A percentile compares a stretch with the other conserved stretches of the same genome.
Conservation (phyloP, 176 grass and related monocot genomes). For the Juncus inflexus region DNA sequence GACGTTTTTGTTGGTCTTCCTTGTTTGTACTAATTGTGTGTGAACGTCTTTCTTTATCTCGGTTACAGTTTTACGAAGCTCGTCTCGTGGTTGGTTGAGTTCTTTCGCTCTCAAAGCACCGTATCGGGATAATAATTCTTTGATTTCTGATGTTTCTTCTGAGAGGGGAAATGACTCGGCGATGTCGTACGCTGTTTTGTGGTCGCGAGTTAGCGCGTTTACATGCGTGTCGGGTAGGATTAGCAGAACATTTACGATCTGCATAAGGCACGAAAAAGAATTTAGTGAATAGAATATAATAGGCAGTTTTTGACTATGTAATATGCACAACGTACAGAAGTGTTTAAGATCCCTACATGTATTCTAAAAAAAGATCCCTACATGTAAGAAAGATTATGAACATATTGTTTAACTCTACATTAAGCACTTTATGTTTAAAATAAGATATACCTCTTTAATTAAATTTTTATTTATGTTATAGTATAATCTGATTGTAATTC, state of each 20-base stretch:
- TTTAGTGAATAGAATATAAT: not conserved
- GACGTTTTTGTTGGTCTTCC: slow-evolving; percentile 95
- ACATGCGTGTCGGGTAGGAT: slow-evolving; percentile 89
- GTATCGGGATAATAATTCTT: slow-evolving; percentile 72
- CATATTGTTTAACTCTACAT: too few relatives aligned
- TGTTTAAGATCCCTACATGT: too few relatives aligned
- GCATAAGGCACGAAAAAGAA: slow-evolving; percentile 19
- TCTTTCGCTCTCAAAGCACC: slow-evolving; percentile 79
- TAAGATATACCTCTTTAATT: too few relatives aligned
- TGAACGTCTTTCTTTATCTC: slow-evolving; percentile 98
- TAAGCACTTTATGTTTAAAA: too few relatives aligned
- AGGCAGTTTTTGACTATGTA: too few relatives aligned
- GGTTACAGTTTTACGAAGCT: slow-evolving; percentile 83
- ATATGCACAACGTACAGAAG: too few relatives aligned
- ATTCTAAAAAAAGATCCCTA: too few relatives aligned
- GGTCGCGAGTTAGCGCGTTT: slow-evolving; percentile 81
- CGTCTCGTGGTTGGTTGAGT: slow-evolving; percentile 89
- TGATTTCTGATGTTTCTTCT: slow-evolving; percentile 87
- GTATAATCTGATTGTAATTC: too few relatives aligned
- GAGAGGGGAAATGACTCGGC: slow-evolving; percentile 74
- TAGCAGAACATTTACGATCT: slow-evolving; percentile 86
- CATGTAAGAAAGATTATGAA: too few relatives aligned
- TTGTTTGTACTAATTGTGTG: slow-evolving; percentile 82
- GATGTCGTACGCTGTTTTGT: slow-evolving; percentile 92
- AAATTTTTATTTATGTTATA: too few relatives aligned